Percentiles rank a stretch among this genome's conserved stretches.
Evolutionary conservation across 495 filamentous ascomycete genomes (phyloP).

Genomic region (Cenococcum geophilum): DNA sequence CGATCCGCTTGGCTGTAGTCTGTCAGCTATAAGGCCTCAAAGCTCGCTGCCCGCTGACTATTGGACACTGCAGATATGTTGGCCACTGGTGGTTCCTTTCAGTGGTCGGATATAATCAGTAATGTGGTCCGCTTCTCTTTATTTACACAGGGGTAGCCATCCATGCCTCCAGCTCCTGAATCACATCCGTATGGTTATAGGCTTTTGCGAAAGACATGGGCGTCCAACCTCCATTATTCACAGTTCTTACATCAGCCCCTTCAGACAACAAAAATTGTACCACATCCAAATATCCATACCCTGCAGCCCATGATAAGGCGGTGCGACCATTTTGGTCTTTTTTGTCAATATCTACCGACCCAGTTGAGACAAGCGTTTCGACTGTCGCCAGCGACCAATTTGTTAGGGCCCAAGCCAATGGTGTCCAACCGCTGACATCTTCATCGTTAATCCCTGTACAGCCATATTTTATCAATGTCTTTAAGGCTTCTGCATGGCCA

Average conservation of each 20-base stretch:
- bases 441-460: conserved; percentile 10
- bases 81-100: too few species aligned
- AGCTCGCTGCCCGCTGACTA: too few species aligned
- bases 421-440: conserved; percentile 19
- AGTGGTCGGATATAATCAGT: neutral
- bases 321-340: conserved; percentile 14
- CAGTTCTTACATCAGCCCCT: neutral
- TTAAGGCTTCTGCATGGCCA: conserved; percentile 10
- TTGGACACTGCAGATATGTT: too few species aligned
- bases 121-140: neutral
- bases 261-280: neutral
- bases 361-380: conserved; percentile 10
- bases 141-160: neutral
- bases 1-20: too few species aligned
- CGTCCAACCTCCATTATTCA: neutral
- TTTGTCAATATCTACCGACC: conserved; percentile 10
- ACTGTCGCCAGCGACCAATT: conserved; percentile 8
- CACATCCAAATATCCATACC: conserved; percentile 14
- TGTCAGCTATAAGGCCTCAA: too few species aligned
- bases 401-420: conserved; percentile 16
- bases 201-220: neutral
- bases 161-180: neutral
- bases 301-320: conserved; percentile 17
- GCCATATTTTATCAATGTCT: conserved; percentile 7
- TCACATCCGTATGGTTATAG: neutral